Conservation (phyloP, 805 yeast species). For the Cyberlindnera euphorbiae region DNA sequence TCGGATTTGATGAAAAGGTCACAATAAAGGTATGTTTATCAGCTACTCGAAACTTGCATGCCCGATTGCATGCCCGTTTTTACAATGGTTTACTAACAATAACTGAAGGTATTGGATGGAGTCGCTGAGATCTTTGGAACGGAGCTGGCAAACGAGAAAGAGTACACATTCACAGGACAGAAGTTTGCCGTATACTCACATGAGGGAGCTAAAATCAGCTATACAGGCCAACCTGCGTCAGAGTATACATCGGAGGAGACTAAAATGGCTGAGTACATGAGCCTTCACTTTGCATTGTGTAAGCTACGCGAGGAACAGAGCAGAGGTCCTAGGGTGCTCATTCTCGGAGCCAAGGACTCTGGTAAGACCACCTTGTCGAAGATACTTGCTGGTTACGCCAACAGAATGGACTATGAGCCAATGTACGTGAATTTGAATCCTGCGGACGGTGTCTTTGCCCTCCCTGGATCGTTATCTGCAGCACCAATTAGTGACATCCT, state of each 20-base stretch:
- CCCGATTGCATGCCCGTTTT: too few relatives aligned
- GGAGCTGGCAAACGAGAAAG: conserved; percentile 72
- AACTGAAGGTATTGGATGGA: conserved; percentile 59
- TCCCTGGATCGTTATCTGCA: conserved; percentile 84
- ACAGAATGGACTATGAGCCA: conserved; percentile 65
- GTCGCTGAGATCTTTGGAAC: conserved; percentile 90
- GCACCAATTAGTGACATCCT: conserved; percentile 76
- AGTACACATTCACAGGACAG: conserved; percentile 51
- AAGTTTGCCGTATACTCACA: conserved; percentile 54
- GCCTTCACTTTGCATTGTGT: conserved; percentile 74
- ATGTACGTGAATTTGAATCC: conserved; percentile 79
- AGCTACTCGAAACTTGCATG: too few relatives aligned
- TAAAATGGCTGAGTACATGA: conserved; percentile 56
- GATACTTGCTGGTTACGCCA: conserved; percentile 69
- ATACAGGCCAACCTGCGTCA: conserved; percentile 36
- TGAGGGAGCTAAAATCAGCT: conserved; percentile 55
- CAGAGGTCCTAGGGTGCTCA: conserved; percentile 46
- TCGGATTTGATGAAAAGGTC: conserved; percentile 46
- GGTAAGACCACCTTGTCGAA: conserved; percentile 81
- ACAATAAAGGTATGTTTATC: too few relatives aligned
- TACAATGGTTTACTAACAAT: too few relatives aligned
- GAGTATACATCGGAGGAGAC: conserved; percentile 73
- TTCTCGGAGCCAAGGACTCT: conserved; percentile 64
- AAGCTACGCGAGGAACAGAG: conserved; percentile 33
- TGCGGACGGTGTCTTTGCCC: conserved; percentile 56